Base-by-base conservation (phyloP, 371 early-diverging fungal species). In the Actinomortierella ambigua region DNA sequence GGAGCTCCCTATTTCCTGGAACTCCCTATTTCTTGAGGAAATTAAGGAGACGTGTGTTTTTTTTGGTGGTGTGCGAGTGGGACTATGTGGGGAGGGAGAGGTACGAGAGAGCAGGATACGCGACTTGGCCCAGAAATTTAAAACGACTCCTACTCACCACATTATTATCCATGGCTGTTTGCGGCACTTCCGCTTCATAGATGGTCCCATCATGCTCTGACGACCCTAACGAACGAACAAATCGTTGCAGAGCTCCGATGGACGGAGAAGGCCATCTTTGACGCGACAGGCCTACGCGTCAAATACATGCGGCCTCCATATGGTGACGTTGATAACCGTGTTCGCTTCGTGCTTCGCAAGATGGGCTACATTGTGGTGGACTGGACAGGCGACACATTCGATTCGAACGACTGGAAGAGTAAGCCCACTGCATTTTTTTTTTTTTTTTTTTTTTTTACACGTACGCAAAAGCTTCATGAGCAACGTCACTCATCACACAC, bases 231-330 rank as follows among this genome's bases (percentile, higher is more conserved):
- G 52, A 90, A 89, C 63, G 80, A 82, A 39, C 81, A 89, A 63
- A 83, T 91, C 41, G 84, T 92, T 55, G 86, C 89, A 53, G 93
- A 92, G 68, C 76, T 89, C 46, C 80, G 83, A 61, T 91, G 85
- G 77, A 91, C 90, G 54, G 85, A 79, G 40, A 62, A 75, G 75
- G 81, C 85, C 11, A 85, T 88, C 77, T 80, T 84, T 59, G 76
- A 78, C 18, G 60, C 65, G 20, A 63, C 82, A 41, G 86, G 79
- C 9, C 44, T 62, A 20, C 61, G 69, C 8, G 73, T 76, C 44
- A 50, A 56, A 34, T 78, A 78, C 57, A 70, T 70, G 68, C 68
- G 79, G 7, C 68, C 66, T 26, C 61, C 68, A 15, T 75, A 79
- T 79, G 88, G 88, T 50, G 88, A 88, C 78, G 79, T 86, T 43